Conservation (phyloP, 805 yeast species). For the Kuraishia hungarica region DNA sequence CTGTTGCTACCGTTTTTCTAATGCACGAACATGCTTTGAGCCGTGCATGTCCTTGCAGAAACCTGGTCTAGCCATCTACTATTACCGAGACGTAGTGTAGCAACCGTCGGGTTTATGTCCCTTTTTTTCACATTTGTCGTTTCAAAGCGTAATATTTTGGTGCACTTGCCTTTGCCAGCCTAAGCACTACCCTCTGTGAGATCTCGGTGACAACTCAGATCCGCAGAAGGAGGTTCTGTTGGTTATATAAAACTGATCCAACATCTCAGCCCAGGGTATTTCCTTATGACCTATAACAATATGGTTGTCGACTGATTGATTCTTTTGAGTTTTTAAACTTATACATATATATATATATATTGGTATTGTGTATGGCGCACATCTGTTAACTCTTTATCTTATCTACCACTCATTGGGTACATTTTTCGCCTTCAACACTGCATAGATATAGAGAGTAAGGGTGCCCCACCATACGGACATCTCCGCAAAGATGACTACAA, state of each 20-base stretch:
- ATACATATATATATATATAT: neutral
- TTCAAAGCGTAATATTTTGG: neutral
- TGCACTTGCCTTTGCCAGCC: neutral
- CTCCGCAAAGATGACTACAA: slow-evolving; percentile 1
- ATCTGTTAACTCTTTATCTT: neutral
- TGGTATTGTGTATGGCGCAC: neutral
- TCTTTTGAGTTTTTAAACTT: neutral
- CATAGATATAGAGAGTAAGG: neutral
- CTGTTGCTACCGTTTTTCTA: neutral
- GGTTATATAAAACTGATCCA: neutral
- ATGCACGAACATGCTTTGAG: neutral
- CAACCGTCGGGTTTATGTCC: neutral
- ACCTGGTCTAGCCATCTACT: neutral
- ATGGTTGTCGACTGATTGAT: neutral
- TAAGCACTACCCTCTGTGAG: neutral
- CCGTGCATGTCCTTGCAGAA: neutral
- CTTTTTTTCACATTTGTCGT: neutral
- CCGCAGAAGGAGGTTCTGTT: neutral
- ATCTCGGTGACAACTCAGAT: neutral
- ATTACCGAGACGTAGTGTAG: neutral
- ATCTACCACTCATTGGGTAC: neutral
- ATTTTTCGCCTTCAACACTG: neutral
- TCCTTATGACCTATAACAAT: neutral
- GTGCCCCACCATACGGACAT: neutral
- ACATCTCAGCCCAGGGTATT: neutral